Evolutionary conservation across 2,329 filamentous ascomycete genomes (phyloP).

Genomic region (Diplodia seriata): DNA sequence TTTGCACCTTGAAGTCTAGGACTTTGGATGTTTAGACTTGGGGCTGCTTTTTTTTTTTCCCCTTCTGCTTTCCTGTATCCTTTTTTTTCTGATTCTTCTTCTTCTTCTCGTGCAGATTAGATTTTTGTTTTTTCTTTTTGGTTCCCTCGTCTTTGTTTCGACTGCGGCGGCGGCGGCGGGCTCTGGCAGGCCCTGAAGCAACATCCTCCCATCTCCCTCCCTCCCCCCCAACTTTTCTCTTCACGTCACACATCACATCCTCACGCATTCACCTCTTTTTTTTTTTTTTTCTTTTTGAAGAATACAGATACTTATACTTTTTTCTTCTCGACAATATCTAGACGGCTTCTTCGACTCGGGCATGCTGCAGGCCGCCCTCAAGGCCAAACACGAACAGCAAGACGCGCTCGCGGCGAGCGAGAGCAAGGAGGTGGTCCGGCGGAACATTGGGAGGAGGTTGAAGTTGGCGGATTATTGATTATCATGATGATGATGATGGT

Average conservation of each 20-base stretch:
- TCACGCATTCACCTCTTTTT: neutral
- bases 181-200: neutral
- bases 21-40: neutral
- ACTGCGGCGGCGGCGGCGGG: neutral
- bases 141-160: too few relatives aligned
- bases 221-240: too few relatives aligned
- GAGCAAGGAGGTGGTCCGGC: conserved; percentile 66
- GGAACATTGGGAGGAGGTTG: conserved; percentile 78
- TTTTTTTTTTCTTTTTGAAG: neutral
- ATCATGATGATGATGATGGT: too few relatives aligned
- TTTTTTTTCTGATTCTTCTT: too few relatives aligned
- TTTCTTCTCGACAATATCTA: conserved; percentile 47
- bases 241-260: neutral
- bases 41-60: too few relatives aligned
- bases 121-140: neutral
- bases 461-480: conserved; percentile 70
- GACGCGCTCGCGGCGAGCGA: conserved; percentile 58
- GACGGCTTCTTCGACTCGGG: conserved; percentile 98
- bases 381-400: conserved; percentile 65
- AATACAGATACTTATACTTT: conserved; percentile 8
- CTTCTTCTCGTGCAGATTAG: neutral
- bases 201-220: too few relatives aligned
- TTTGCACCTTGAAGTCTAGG: neutral
- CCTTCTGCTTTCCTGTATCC: too few relatives aligned
- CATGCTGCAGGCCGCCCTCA: conserved; percentile 88